These are phyloP conservation scores for Brassica juncea DNA, from an alignment of 345 rosid species.

Conservation along the genomic window DNA sequence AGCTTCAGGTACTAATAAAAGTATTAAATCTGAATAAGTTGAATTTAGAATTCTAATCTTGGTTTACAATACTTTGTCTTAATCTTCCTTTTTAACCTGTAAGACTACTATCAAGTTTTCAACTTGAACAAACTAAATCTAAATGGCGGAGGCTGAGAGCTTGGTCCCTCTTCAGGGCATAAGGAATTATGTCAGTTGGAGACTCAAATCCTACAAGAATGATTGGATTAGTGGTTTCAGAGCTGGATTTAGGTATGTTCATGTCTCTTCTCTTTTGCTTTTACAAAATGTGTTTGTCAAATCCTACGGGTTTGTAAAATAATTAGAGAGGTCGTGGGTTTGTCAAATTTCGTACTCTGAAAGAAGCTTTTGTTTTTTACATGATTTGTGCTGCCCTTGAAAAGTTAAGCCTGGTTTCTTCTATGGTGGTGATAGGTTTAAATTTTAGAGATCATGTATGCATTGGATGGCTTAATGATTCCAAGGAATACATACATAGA, in stretches of 20 bases:
- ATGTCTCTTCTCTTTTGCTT: not conserved
- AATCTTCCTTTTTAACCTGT: not conserved
- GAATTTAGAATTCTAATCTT: not conserved
- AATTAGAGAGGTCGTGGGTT: constrained; percentile 89
- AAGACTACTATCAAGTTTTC: constrained; percentile 5
- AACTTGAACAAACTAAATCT: not conserved
- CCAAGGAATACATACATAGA: constrained; percentile 68
- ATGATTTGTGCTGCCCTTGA: too few species aligned
- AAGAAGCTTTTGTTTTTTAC: constrained; percentile 56
- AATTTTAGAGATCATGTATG: not conserved
- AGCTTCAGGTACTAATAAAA: not conserved
- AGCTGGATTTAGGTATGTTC: constrained; percentile 73
- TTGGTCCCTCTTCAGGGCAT: constrained; percentile 86
- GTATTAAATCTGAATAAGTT: not conserved
- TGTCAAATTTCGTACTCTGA: constrained; percentile 99
- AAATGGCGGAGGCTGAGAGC: constrained; percentile 71
- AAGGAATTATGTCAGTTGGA: constrained; percentile 71
- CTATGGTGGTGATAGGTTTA: too few species aligned
- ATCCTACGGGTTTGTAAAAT: constrained; percentile 38
- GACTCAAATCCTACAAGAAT: constrained; percentile 83
- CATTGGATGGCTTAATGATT: constrained; percentile 80
- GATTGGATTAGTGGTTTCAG: constrained; percentile 83
- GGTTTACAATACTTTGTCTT: not conserved
- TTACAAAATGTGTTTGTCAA: not conserved
- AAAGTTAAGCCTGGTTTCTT: too few species aligned